phyloP scores from a whole-genome alignment of 1,284 basidiomycete species.

The Caloboletus firmus region DNA sequence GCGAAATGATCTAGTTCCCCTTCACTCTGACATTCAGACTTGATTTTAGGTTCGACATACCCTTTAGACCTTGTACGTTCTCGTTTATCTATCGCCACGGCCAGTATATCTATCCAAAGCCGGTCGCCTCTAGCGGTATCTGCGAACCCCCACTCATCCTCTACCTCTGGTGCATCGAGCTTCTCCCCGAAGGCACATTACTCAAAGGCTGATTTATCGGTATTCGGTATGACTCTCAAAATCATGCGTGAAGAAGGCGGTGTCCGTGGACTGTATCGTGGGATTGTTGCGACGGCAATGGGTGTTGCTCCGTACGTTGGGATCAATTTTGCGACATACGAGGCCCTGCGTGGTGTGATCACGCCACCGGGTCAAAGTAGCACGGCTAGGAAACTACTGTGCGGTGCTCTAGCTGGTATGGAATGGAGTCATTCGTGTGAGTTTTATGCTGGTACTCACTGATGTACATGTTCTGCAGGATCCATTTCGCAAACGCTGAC shows the following conservation, averaged over 20 bases:
- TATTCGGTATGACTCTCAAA: conserved; percentile 86
- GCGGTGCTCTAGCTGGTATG: conserved; percentile 76
- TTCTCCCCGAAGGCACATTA: conserved; percentile 38
- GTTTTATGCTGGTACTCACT: conserved; percentile 11
- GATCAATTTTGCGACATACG: conserved; percentile 82
- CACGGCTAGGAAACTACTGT: conserved; percentile 62
- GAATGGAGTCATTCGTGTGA: conserved; percentile 15
- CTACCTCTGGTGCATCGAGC: conserved; percentile 57
- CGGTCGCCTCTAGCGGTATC: conserved; percentile 24
- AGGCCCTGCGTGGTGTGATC: conserved; percentile 66
- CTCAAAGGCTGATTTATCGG: conserved; percentile 62
- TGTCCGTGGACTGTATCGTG: conserved; percentile 82
- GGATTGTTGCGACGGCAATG: conserved; percentile 82
- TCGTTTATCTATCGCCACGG: conserved; percentile 90
- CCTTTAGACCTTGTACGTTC: conserved; percentile 91
- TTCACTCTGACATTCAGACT: conserved; percentile 19
- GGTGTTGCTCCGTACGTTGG: conserved; percentile 94
- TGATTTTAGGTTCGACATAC: conserved; percentile 75
- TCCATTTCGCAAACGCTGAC: conserved; percentile 91
- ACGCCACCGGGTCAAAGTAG: conserved; percentile 76
- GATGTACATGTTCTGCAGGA: conserved; percentile 40
- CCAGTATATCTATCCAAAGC: conserved; percentile 53
- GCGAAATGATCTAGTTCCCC: conserved; percentile 25
- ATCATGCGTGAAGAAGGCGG: conserved; percentile 93
- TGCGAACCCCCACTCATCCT: conserved; percentile 35